Evolutionary conservation across 768 basidiomycete species (phyloP).

Genomic region (Scleroderma bovista): DNA sequence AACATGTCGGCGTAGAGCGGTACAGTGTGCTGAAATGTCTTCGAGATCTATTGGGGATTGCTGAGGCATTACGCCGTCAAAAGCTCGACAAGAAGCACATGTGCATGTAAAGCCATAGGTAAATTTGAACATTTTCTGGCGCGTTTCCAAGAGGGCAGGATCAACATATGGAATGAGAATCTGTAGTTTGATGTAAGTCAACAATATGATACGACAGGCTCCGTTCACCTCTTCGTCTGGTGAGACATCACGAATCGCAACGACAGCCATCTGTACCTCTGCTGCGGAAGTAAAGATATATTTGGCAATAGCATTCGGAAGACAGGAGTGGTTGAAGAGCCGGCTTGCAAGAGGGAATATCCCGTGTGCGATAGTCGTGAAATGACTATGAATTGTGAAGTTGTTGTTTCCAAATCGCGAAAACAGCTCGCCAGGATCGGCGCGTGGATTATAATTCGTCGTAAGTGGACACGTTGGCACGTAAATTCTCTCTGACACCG

Average conservation of each 20-base stretch:
- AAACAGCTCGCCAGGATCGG: conserved; percentile 33
- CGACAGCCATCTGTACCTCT: conserved; percentile 53
- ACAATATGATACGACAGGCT: neutral
- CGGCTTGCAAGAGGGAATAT: conserved; percentile 74
- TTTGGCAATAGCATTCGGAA: conserved; percentile 65
- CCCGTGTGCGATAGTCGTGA: conserved; percentile 65
- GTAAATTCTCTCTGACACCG: conserved; percentile 15
- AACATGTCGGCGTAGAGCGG: conserved; percentile 37
- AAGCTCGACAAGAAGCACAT: conserved; percentile 51
- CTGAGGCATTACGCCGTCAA: conserved; percentile 34
- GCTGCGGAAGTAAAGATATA: conserved; percentile 40
- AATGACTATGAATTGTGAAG: conserved; percentile 70
- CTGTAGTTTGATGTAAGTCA: conserved; percentile 31
- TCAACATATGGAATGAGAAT: conserved; percentile 74
- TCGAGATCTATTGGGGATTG: conserved; percentile 32
- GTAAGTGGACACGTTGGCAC: conserved; percentile 31
- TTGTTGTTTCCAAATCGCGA: conserved; percentile 77
- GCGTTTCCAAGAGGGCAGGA: conserved; percentile 61
- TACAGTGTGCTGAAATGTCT: conserved; percentile 8
- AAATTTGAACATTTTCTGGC: conserved; percentile 50
- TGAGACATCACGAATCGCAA: conserved; percentile 53
- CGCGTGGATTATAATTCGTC: conserved; percentile 22
- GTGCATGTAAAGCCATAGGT: conserved; percentile 67
- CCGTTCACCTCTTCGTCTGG: conserved; percentile 60
- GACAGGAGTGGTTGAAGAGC: conserved; percentile 79